phyloP scores from a whole-genome alignment of 176 grass and related monocot species.

The Avena sativa region DNA sequence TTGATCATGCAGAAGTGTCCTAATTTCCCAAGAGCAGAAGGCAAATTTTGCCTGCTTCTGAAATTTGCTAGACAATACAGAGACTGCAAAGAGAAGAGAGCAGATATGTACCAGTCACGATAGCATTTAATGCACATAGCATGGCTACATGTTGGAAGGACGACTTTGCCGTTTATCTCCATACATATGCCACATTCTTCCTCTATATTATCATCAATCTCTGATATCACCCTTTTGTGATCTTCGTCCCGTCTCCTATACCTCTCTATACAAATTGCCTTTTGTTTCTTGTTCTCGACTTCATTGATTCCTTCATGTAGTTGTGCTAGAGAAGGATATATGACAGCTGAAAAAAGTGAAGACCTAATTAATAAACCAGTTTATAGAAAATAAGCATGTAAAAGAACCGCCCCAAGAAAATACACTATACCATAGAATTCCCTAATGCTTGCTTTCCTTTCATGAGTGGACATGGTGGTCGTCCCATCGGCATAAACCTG shows the following conservation, averaged over 20 bases:
- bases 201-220: conserved; percentile 86
- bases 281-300: conserved; percentile 85
- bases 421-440: conserved; percentile 81
- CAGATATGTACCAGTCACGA: conserved; percentile 75
- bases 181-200: conserved; percentile 98
- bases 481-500: conserved; percentile 92
- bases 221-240: conserved; percentile 60
- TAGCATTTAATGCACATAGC: conserved; percentile 95
- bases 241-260: conserved; percentile 70
- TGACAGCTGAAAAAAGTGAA: conserved; percentile 62
- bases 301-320: conserved; percentile 80
- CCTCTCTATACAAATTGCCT: conserved; percentile 68
- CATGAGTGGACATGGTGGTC: conserved; percentile 93
- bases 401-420: neutral
- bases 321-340: conserved; percentile 91
- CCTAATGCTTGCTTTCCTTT: conserved; percentile 86
- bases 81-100: conserved; percentile 26
- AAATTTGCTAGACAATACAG: neutral
- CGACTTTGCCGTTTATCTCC: conserved; percentile 78
- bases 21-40: conserved; percentile 10
- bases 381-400: conserved; percentile 16
- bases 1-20: neutral
- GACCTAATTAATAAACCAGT: conserved; percentile 40
- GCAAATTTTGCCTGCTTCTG: neutral
- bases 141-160: conserved; percentile 89